These are phyloP conservation scores for Metarhizium rileyi DNA, from an alignment of 2,329 filamentous ascomycete species.

Conservation along the genomic window DNA sequence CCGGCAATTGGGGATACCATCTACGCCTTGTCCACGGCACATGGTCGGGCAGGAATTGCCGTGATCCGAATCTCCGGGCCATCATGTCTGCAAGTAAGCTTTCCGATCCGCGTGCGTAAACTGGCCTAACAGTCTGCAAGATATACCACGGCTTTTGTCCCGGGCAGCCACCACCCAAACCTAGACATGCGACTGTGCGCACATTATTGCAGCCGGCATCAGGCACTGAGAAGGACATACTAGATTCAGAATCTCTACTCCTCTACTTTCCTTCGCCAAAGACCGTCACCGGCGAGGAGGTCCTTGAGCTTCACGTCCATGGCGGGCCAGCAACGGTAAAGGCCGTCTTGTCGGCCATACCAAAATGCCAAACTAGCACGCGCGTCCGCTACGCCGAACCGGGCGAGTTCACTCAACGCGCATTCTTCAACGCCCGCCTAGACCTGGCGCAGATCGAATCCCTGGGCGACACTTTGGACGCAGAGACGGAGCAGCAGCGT, in stretches of 20 bases:
- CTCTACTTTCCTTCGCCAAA: conserved; percentile 73
- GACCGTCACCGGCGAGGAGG: conserved; percentile 85
- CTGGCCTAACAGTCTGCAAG: conserved; percentile 19
- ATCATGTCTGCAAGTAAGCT: conserved; percentile 49
- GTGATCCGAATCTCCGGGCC: conserved; percentile 81
- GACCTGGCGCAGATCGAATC: conserved; percentile 76
- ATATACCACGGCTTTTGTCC: conserved; percentile 44
- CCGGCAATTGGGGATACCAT: conserved; percentile 52
- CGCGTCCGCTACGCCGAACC: conserved; percentile 80
- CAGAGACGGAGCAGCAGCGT: conserved; percentile 87
- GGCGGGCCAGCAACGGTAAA: conserved; percentile 83
- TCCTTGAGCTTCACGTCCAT: conserved; percentile 91
- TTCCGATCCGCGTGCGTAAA: background rate
- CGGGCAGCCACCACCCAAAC: conserved; percentile 30
- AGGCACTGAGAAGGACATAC: conserved; percentile 30
- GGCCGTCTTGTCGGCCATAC: conserved; percentile 72
- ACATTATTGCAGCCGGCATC: conserved; percentile 52
- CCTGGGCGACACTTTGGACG: conserved; percentile 51
- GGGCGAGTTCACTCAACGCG: conserved; percentile 88
- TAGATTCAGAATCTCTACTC: conserved; percentile 70
- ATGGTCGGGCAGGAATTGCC: conserved; percentile 81
- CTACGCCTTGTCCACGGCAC: conserved; percentile 81
- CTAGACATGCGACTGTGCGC: conserved; percentile 59
- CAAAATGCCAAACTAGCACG: conserved; percentile 31
- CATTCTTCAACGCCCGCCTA: conserved; percentile 78